Evolutionary conservation across 1,284 basidiomycete species (phyloP).

Genomic region (Malassezia furfur): DNA sequence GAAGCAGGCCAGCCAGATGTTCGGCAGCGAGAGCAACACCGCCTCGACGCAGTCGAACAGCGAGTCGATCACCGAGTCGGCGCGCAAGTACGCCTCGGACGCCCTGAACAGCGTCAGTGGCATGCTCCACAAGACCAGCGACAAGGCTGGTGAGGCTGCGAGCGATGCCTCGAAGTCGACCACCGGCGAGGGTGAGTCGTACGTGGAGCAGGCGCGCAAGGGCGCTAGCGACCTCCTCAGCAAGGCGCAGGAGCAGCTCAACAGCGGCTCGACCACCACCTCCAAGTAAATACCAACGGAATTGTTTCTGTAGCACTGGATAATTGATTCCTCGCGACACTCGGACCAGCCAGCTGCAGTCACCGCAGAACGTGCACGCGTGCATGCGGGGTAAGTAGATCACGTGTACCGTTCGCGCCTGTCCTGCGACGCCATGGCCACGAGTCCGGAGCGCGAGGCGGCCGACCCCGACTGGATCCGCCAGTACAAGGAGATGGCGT

Average conservation of each 20-base stretch:
- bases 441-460: too few relatives aligned
- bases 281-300: not conserved
- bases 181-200: not conserved
- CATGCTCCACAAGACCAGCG: slow-evolving; percentile 7
- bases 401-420: too few relatives aligned
- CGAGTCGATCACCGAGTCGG: slow-evolving; percentile 6
- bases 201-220: slow-evolving; percentile 7
- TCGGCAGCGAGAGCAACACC: not conserved
- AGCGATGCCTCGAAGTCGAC: not conserved
- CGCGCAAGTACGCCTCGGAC: slow-evolving; percentile 15
- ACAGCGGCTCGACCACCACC: not conserved
- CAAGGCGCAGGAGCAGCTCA: slow-evolving; percentile 14
- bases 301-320: too few relatives aligned
- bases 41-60: not conserved
- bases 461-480: not conserved
- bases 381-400: too few relatives aligned
- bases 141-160: slow-evolving; percentile 1
- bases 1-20: slow-evolving; percentile 7
- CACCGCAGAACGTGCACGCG: too few relatives aligned
- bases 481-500: slow-evolving; percentile 3
- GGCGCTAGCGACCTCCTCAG: slow-evolving; percentile 4
- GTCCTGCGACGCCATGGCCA: too few relatives aligned
- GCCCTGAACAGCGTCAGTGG: slow-evolving; percentile 11
- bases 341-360: too few relatives aligned
- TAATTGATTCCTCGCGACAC: too few relatives aligned